Percentiles rank a stretch among this genome's conserved stretches.
These are phyloP conservation scores for Parsonsia alboflavescens DNA, from an alignment of 257 asterid species.

Conservation along the genomic window DNA sequence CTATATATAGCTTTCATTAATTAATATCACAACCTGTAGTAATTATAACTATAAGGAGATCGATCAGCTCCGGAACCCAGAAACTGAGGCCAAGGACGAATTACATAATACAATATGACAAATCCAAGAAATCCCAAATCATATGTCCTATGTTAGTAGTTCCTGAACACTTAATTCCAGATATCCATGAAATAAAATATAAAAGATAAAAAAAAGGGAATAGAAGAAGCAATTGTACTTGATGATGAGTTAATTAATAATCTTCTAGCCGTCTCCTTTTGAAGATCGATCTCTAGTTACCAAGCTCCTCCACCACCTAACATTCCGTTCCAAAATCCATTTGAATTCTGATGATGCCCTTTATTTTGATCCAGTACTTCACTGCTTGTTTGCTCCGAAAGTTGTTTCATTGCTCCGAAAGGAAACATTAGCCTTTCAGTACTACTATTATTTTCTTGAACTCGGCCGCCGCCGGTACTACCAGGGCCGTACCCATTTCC, in stretches of 20 bases:
- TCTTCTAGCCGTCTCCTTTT: background rate
- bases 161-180: constrained; percentile 10
- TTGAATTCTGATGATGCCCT: constrained; percentile 39
- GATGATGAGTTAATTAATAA: too few species aligned
- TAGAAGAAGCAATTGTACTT: background rate
- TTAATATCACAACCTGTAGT: too few species aligned
- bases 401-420: constrained; percentile 39
- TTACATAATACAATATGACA: too few species aligned
- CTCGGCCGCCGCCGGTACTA: background rate
- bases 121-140: too few species aligned
- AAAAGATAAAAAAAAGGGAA: background rate
- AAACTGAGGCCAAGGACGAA: background rate
- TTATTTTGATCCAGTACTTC: constrained; percentile 29
- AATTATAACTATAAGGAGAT: too few species aligned
- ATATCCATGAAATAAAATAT: too few species aligned
- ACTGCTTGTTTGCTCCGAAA: constrained; percentile 23
- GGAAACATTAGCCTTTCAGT: constrained; percentile 52
- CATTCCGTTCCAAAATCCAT: constrained; percentile 71
- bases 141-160: constrained; percentile 16
- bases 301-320: constrained; percentile 62
- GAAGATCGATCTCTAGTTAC: constrained; percentile 21
- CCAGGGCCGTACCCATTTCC: constrained; percentile 26
- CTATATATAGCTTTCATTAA: too few species aligned
- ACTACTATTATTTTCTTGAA: constrained; percentile 34
- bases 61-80: too few species aligned